Evolutionary conservation across 495 filamentous ascomycete genomes (phyloP).

Genomic region (Daldinia loculata): DNA sequence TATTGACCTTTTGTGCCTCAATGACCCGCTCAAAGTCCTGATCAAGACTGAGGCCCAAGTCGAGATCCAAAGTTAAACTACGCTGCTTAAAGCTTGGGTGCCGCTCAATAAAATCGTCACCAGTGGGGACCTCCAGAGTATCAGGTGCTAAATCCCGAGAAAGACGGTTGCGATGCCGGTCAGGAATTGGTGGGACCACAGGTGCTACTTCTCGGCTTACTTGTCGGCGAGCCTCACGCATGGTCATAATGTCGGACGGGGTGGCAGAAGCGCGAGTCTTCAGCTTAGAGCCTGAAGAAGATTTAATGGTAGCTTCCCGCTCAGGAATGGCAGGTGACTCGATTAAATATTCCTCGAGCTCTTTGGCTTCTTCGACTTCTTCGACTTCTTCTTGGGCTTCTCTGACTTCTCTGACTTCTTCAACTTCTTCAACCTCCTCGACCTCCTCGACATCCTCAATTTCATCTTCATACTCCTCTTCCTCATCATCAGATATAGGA

Average conservation of each 20-base stretch:
- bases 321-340: constrained; percentile 77
- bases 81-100: constrained; percentile 67
- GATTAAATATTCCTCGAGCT: constrained; percentile 51
- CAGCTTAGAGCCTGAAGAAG: constrained; percentile 81
- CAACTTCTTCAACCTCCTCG: constrained; percentile 45
- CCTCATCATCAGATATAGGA: constrained; percentile 61
- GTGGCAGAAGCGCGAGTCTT: constrained; percentile 91
- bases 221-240: constrained; percentile 86
- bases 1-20: constrained; percentile 95
- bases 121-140: constrained; percentile 25
- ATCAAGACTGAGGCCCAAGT: constrained; percentile 84
- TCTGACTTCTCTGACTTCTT: constrained; percentile 50
- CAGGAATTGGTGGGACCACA: constrained; percentile 68
- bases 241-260: constrained; percentile 81
- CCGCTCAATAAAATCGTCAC: constrained; percentile 55
- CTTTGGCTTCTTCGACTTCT: constrained; percentile 45
- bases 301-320: constrained; percentile 85
- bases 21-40: constrained; percentile 95
- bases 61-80: constrained; percentile 75
- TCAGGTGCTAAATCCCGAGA: constrained; percentile 56
- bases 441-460: constrained; percentile 48
- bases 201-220: constrained; percentile 74
- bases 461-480: constrained; percentile 41
- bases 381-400: constrained; percentile 44
- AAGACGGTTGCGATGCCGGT: constrained; percentile 63